Evolutionary conservation across 169 alveolate genomes (phyloP).

Genomic region (Cyclospora cayetanensis): DNA sequence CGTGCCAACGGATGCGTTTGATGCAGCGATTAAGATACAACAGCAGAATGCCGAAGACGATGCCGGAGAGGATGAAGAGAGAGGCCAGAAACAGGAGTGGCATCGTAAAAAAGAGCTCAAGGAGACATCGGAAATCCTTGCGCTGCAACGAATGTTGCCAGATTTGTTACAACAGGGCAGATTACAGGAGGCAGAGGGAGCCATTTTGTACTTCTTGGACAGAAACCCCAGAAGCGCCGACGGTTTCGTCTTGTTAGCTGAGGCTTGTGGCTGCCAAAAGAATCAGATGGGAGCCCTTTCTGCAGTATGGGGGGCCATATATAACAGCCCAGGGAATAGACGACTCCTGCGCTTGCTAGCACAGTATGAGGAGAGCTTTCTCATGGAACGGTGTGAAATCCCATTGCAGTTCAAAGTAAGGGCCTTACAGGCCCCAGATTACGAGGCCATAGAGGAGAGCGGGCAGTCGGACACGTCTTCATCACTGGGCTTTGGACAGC

Average conservation of each 20-base stretch:
- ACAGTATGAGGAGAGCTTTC: constrained; percentile 29
- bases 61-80: background rate
- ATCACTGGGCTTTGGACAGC: background rate
- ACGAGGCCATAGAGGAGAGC: background rate
- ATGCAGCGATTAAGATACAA: constrained; percentile 12
- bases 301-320: constrained; percentile 40
- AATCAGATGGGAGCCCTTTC: constrained; percentile 18
- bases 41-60: constrained; percentile 7
- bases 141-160: constrained; percentile 16
- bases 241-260: constrained; percentile 36
- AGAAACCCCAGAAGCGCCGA: constrained; percentile 38
- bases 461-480: background rate
- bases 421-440: background rate
- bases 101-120: background rate
- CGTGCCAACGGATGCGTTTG: background rate
- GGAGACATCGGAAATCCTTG: constrained; percentile 16
- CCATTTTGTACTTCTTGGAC: constrained; percentile 35
- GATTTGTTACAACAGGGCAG: background rate
- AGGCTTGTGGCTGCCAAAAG: background rate
- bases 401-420: background rate
- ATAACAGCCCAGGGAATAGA: constrained; percentile 40
- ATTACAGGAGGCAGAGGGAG: constrained; percentile 40
- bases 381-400: constrained; percentile 31
- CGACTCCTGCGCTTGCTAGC: constrained; percentile 17
- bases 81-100: background rate